Evolutionary conservation across 2,329 filamentous ascomycete genomes (phyloP).

Genomic region (Monilinia aucupariae): DNA sequence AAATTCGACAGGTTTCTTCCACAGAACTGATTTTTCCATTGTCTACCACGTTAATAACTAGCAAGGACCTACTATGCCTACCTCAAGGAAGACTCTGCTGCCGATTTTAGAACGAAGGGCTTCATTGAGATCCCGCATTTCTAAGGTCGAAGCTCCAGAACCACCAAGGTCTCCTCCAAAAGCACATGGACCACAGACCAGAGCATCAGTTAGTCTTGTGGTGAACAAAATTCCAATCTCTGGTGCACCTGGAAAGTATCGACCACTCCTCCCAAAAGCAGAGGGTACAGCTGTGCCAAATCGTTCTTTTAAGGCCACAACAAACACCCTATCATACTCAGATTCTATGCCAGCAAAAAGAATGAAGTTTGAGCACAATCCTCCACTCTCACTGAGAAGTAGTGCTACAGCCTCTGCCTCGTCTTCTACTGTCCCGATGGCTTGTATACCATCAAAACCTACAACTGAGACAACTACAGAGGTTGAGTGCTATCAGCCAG

Average conservation of each 20-base stretch:
- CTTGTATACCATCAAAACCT: background rate
- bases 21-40: background rate
- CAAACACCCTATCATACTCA: background rate
- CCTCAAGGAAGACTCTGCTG: background rate
- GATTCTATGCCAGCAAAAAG: background rate
- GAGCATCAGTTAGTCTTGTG: no score
- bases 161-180: background rate
- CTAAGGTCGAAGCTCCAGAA: background rate
- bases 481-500: background rate
- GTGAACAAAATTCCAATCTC: rapidly evolving
- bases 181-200: no score
- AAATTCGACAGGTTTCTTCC: background rate
- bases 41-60: no score
- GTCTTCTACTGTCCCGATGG: background rate
- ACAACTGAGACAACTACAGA: background rate
- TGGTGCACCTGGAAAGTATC: background rate
- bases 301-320: background rate
- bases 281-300: background rate
- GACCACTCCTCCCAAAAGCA: background rate
- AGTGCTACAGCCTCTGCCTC: no score
- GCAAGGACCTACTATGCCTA: background rate
- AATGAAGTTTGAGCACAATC: background rate
- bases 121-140: background rate
- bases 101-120: background rate
- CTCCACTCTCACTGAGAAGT: background rate